phyloP scores from a whole-genome alignment of 345 rosid genomes.

The Populus pruinosa region DNA sequence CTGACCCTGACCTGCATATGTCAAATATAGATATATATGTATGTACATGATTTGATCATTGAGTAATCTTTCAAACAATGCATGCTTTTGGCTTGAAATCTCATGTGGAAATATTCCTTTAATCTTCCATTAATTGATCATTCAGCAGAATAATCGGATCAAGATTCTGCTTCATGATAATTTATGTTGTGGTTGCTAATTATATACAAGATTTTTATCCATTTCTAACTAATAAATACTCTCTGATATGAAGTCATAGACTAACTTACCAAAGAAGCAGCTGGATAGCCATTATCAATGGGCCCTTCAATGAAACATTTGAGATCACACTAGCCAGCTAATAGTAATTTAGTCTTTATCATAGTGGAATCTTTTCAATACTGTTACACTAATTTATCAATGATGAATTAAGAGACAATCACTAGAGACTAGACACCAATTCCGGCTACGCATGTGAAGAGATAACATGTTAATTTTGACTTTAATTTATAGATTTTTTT shows the following conservation, averaged over 20 bases:
- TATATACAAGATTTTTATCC: neutral
- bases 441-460: neutral
- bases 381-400: neutral
- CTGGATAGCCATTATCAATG: neutral
- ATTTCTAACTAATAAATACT: neutral
- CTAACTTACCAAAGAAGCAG: conserved; percentile 14
- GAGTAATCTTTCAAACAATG: conserved; percentile 16
- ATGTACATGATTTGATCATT: conserved; percentile 28
- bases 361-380: conserved; percentile 14
- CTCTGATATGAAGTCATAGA: conserved; percentile 2
- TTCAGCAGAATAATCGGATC: neutral
- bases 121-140: neutral
- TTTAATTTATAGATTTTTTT: neutral
- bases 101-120: conserved; percentile 29
- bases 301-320: conserved; percentile 6
- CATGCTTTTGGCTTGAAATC: conserved; percentile 1
- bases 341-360: neutral
- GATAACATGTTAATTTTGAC: neutral
- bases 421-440: neutral
- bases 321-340: neutral
- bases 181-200: neutral
- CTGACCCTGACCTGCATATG: conserved; percentile 29
- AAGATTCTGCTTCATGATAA: conserved; percentile 5
- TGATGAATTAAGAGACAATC: conserved; percentile 3
- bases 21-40: conserved; percentile 5